Evolutionary conservation across 2,329 filamentous ascomycete genomes (phyloP).

Genomic region (Alternaria alternata): DNA sequence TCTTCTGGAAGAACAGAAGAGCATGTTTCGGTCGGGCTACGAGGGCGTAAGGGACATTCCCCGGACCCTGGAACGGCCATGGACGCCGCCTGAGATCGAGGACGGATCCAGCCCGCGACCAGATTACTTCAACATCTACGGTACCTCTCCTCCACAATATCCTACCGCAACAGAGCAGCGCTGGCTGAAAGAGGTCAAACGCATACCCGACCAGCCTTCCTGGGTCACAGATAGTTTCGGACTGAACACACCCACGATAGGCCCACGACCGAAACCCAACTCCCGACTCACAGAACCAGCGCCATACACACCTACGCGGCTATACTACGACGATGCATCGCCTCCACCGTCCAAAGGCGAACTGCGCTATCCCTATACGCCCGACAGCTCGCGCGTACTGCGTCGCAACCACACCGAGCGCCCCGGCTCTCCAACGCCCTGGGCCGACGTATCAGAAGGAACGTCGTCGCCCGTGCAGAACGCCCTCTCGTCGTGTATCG

Average conservation of each 20-base stretch:
- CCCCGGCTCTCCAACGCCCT: conserved; percentile 33
- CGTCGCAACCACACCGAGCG: conserved; percentile 22
- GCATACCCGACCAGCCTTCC: conserved; percentile 1
- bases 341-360: conserved; percentile 16
- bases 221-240: conserved; percentile 8
- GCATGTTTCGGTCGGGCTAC: conserved; percentile 22
- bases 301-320: conserved; percentile 33
- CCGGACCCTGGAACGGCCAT: conserved; percentile 34
- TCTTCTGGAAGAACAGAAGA: conserved; percentile 15
- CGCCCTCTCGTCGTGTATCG: conserved; percentile 43
- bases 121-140: conserved; percentile 35
- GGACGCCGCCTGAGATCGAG: conserved; percentile 43
- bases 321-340: conserved; percentile 18
- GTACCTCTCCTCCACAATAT: conserved; percentile 18
- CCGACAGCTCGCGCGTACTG: conserved; percentile 38
- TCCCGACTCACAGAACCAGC: conserved; percentile 25
- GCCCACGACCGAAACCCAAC: conserved; percentile 25
- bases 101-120: conserved; percentile 19
- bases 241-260: conserved; percentile 23
- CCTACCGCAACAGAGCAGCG: conserved; percentile 19
- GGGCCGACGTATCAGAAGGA: conserved; percentile 31
- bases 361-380: conserved; percentile 44
- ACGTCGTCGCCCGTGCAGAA: conserved; percentile 40
- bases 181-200: conserved; percentile 9
- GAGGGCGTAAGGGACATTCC: conserved; percentile 32